Evolutionary conservation across 768 basidiomycete species (phyloP), one percentile per base, ranked within the genome.

Genomic region (Russula dissimulans): DNA sequence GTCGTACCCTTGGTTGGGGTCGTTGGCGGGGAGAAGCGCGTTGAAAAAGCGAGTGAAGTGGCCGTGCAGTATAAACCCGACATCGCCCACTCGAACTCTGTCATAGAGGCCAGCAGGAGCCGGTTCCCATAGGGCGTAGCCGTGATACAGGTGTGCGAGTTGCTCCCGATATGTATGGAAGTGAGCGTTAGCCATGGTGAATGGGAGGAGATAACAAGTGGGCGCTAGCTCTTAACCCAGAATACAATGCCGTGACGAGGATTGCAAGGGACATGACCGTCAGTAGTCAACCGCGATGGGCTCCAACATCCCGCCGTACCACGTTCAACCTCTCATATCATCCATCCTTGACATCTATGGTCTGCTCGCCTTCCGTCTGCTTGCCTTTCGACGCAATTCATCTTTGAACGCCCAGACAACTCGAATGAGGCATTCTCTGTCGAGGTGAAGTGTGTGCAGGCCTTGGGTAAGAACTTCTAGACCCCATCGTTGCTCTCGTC

Each of bases 261-360:
- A 11, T 41, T 41, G 34, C n/a, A 1, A 11, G 6, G 10, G 32
- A 29, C 49, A 49, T 22, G 14, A 18, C 34, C 49, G 31, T 31
- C 6, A 47, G 26, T 26, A 8, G 22, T 26, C 22, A 26, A 26
- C 22, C 22, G 22, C 57, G 17, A 78, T 79, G 78, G 67, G 72
- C 65, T 74, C 72, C 41, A 70, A 75, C 46, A 76, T 85, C 5
- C 83, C 85, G 9, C 86, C 85, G 10, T 89, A 85, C 70, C 76
- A 81, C 59, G 67, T 84, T 18, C 81, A 78, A 61, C 71, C 73
- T 8, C 75, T 82, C 32, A 74, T 82, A 61, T 72, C 74, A 11
- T 71, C 65, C 41, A 71, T 78, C 59, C 62, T 69, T 42, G 56
- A 64, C 3, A 46, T 29, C 9, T 47, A 69, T 50, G 57, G 67